Percentiles rank a stretch among this genome's conserved stretches.
These are phyloP conservation scores for Diaporthe capsici DNA, from an alignment of 2,329 filamentous ascomycete genomes.

Conservation along the genomic window DNA sequence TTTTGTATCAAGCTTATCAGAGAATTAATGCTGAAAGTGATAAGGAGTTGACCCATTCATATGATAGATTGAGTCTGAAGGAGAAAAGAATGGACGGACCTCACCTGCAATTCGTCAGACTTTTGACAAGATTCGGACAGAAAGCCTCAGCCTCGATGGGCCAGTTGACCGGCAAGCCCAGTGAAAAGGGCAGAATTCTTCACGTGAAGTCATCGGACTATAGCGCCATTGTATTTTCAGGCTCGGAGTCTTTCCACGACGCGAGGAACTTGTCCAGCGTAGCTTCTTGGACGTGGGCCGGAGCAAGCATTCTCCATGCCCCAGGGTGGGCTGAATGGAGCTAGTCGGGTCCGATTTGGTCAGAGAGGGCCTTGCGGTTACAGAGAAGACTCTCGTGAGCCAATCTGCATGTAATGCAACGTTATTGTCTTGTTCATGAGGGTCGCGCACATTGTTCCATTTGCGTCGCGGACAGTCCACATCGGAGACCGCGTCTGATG, in stretches of 20 bases:
- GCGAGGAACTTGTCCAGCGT: background rate
- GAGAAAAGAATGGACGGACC: accelerated
- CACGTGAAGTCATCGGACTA: background rate
- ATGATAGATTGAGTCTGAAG: too few species aligned
- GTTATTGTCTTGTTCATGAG: background rate
- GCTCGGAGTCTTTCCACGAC: background rate
- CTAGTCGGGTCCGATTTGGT: background rate
- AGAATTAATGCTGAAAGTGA: background rate
- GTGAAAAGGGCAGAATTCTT: background rate
- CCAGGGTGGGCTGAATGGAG: background rate
- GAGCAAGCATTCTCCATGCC: background rate
- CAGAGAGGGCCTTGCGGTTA: background rate
- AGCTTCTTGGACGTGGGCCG: background rate
- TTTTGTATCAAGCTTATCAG: background rate
- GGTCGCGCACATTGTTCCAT: background rate
- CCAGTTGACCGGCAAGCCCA: background rate
- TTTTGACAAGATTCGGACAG: background rate
- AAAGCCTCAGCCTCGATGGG: background rate
- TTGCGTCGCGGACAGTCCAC: background rate
- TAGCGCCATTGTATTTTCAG: background rate
- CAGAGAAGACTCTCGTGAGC: background rate
- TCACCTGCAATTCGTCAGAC: background rate
- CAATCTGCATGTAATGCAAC: background rate
- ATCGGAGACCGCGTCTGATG: background rate
- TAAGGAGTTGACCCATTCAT: too few species aligned